Percentiles rank a stretch among this genome's conserved stretches.
These are phyloP conservation scores for Neurospora terricola DNA, from an alignment of 495 filamentous ascomycete species.

Conservation along the genomic window DNA sequence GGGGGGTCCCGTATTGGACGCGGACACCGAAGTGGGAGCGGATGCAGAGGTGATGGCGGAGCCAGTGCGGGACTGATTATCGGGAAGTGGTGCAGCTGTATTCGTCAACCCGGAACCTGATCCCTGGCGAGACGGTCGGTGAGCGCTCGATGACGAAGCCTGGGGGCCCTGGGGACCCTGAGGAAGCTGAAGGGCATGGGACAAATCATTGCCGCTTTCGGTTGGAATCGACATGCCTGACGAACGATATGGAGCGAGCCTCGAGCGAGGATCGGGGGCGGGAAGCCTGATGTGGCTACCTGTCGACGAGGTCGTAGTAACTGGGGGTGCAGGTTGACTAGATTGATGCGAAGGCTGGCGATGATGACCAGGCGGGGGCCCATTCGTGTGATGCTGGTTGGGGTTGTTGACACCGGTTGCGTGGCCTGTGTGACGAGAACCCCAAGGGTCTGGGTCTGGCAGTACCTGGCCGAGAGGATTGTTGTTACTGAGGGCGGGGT, in stretches of 20 bases:
- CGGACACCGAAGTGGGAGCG: neutral
- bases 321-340: neutral
- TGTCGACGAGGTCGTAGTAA: neutral
- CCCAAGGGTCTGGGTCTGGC: neutral
- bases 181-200: neutral
- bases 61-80: neutral
- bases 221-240: neutral
- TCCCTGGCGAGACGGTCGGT: neutral
- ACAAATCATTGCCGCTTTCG: neutral
- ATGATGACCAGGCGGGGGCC: neutral
- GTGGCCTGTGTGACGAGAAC: neutral
- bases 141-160: neutral
- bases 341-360: neutral
- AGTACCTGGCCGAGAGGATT: neutral
- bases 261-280: neutral
- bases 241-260: neutral
- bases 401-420: neutral
- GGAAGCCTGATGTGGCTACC: neutral
- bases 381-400: neutral
- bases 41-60: neutral
- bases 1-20: constrained; percentile 1
- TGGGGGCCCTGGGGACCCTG: neutral
- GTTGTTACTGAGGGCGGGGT: neutral
- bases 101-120: neutral
- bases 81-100: neutral